Evolutionary conservation across 441 rosid species (phyloP), one percentile per base, ranked within the genome.

Genomic region (Populus hybrid): DNA sequence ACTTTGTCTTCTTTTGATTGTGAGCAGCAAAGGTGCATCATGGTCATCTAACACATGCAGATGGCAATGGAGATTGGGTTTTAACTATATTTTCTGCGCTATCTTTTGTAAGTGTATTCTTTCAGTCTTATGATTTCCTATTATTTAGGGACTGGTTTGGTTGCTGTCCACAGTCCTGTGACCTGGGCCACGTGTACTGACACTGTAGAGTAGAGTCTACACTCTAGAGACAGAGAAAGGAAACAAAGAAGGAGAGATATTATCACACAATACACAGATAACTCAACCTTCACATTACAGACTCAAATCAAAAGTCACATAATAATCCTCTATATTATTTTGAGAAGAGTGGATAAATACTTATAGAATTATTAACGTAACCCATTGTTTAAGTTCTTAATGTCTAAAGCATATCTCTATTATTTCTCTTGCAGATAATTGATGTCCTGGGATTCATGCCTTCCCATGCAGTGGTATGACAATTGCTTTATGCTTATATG

Each of bases 61-160:
- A 93, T 88, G 99, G 99, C 76, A 96, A 97, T 23, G 98, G 94
- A n/a, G 98, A 97, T 85, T 97, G 98, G 98, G 98, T 94, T 83
- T 86, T 97, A 82, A 97, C 99, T 24, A 92, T 94, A 79, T 92
- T 89, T 84, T 86, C 94, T 28, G 94, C 98, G 46, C 84, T 96
- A 74, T 91, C 98, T 75, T 98, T 91, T 77, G 99, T 94, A 86
- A 91, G 98, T 86, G 74, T 68, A 5, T 59, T 70, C 61, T 36
- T 74, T 80, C 32, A 38, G 18, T 53, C 11, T 46, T 46, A 38
- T 79, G 35, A 36, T 71, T 59, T 78, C 19, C 28, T 32, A 64
- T 16, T 46, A 38, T 6, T 61, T 30, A 6, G 69, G 42, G 59
- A 42, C 53, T 12, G 53, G 53, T 46, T 46, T 46, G 53, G 26